phyloP scores from a whole-genome alignment of 2,329 filamentous ascomycete species.

The Epichloe gansuensis region DNA sequence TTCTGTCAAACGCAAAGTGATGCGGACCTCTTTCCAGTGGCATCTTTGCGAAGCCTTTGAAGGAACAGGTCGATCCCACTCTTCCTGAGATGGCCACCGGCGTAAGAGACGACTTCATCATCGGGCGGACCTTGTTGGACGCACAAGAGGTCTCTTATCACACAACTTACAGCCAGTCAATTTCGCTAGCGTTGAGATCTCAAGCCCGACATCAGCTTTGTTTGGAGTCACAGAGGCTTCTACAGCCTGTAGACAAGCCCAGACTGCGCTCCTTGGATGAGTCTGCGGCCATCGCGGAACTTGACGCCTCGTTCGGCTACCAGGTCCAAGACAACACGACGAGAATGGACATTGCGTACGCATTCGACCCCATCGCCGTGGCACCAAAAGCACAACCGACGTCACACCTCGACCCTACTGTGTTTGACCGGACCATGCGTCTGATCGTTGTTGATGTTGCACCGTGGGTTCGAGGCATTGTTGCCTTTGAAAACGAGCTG shows the following conservation, averaged over 20 bases:
- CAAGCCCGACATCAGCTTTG: slow-evolving; percentile 14
- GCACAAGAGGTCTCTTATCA: slow-evolving; percentile 25
- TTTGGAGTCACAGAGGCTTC: background rate
- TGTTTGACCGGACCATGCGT: slow-evolving; percentile 60
- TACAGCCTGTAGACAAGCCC: background rate
- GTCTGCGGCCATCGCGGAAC: slow-evolving; percentile 18
- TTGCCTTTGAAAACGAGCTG: slow-evolving; percentile 60
- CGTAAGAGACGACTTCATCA: slow-evolving; percentile 36
- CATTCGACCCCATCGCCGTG: slow-evolving; percentile 49
- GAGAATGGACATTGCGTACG: slow-evolving; percentile 42
- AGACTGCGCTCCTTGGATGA: slow-evolving; percentile 21
- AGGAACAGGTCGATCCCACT: slow-evolving; percentile 49
- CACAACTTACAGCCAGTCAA: slow-evolving; percentile 12
- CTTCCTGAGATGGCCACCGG: slow-evolving; percentile 41
- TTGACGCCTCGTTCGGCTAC: slow-evolving; percentile 26
- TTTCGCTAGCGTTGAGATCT: slow-evolving; percentile 20
- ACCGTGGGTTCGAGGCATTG: slow-evolving; percentile 80
- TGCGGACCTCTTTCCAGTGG: slow-evolving; percentile 48
- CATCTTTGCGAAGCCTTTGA: slow-evolving; percentile 30
- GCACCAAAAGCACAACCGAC: slow-evolving; percentile 29
- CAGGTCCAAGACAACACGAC: slow-evolving; percentile 18
- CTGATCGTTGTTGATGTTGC: slow-evolving; percentile 67
- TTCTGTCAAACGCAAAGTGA: slow-evolving; percentile 51
- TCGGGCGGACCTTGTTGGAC: slow-evolving; percentile 37
- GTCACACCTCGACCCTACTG: slow-evolving; percentile 49